Conservation (phyloP, 2,329 filamentous ascomycete genomes). For the Hymenotorrendiella dingleyae region DNA sequence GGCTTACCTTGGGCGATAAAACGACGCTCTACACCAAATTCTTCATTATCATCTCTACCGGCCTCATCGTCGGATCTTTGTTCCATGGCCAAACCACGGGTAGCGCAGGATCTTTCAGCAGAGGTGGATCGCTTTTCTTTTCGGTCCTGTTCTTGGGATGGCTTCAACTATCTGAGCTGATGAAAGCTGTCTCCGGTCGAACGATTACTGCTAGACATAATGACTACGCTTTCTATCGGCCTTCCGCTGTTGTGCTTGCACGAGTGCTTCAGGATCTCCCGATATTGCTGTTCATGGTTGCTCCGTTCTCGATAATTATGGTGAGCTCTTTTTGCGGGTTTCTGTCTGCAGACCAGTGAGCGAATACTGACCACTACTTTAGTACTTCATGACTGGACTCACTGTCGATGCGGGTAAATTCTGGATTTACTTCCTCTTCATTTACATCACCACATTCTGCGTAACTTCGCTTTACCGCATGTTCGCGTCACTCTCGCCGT, state of each 20-base stretch:
- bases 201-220: constrained; percentile 63
- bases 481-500: constrained; percentile 58
- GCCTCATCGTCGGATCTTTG: constrained; percentile 69
- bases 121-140: constrained; percentile 60
- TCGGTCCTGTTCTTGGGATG: constrained; percentile 60
- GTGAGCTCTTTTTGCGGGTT: constrained; percentile 7
- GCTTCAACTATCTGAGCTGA: constrained; percentile 73
- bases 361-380: constrained; percentile 60
- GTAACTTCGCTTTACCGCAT: constrained; percentile 61
- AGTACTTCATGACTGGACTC: constrained; percentile 62
- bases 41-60: constrained; percentile 38
- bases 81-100: constrained; percentile 63
- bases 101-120: constrained; percentile 56
- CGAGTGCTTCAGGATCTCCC: constrained; percentile 59
- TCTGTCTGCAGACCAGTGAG: no score
- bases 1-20: constrained; percentile 8
- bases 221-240: constrained; percentile 65
- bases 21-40: constrained; percentile 12
- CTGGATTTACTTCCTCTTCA: constrained; percentile 60
- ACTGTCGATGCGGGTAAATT: constrained; percentile 56
- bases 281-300: constrained; percentile 49
- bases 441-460: constrained; percentile 56
- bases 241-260: constrained; percentile 59
- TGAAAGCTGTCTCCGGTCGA: constrained; percentile 67
- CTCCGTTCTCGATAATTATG: constrained; percentile 54